These are phyloP conservation scores for Senna siamea DNA, from an alignment of 306 rosid genomes.

Conservation along the genomic window DNA sequence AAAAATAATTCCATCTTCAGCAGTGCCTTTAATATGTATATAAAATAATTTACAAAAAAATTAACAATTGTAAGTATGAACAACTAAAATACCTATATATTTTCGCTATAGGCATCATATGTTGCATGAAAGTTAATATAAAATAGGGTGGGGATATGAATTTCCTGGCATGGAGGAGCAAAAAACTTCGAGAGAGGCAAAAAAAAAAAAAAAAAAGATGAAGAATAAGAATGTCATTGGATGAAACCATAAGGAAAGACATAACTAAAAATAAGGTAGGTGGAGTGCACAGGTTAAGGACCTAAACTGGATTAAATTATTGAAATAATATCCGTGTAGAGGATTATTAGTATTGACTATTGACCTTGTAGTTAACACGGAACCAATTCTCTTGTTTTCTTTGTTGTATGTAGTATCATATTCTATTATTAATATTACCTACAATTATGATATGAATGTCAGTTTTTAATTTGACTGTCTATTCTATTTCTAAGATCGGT, in stretches of 20 bases:
- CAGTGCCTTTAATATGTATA: neutral
- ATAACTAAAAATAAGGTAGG: neutral
- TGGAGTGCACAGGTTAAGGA: neutral
- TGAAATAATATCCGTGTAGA: neutral
- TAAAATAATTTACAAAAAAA: slow-evolving; percentile 3
- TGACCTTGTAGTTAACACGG: neutral
- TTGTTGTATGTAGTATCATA: neutral
- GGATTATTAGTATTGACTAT: neutral
- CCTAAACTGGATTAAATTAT: neutral
- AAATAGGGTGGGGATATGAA: neutral
- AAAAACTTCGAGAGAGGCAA: slow-evolving; percentile 1
- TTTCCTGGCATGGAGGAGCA: neutral
- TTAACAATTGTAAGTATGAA: neutral
- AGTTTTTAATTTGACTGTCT: neutral
- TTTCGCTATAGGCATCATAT: slow-evolving; percentile 9
- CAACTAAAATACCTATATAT: slow-evolving; percentile 2
- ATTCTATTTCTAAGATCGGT: neutral
- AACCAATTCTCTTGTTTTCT: neutral
- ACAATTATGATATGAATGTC: neutral
- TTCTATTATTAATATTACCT: neutral
- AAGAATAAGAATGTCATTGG: neutral
- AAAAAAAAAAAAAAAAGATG: neutral
- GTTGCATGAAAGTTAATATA: slow-evolving; percentile 9
- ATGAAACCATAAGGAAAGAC: neutral
- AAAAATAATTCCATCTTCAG: neutral